phyloP scores from a whole-genome alignment of 768 basidiomycete genomes.

The Mycena kentingensis region DNA sequence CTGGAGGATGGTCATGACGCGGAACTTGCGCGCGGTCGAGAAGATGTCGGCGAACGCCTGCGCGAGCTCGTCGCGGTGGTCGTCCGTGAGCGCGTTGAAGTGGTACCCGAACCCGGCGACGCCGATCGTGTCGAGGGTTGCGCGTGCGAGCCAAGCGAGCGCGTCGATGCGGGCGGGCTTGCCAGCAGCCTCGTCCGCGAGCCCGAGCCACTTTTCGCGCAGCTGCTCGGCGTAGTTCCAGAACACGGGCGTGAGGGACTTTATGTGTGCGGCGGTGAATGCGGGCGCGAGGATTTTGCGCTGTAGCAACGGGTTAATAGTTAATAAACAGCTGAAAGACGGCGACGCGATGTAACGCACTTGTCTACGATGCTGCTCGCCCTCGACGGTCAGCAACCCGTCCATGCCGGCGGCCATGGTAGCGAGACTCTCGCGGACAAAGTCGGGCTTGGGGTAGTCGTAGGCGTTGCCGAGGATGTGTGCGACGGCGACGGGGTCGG shows the following conservation, averaged over 20 bases:
- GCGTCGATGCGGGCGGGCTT: slow-evolving; percentile 46
- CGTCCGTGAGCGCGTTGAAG: slow-evolving; percentile 51
- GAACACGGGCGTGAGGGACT: slow-evolving; percentile 57
- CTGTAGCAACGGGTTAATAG: slow-evolving; percentile 28
- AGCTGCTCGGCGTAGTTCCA: slow-evolving; percentile 59
- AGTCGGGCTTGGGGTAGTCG: slow-evolving; percentile 64
- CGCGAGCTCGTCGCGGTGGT: slow-evolving; percentile 53
- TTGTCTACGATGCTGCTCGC: slow-evolving; percentile 58
- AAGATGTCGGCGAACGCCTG: slow-evolving; percentile 57
- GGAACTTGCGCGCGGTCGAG: slow-evolving; percentile 52
- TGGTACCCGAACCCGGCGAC: slow-evolving; percentile 65
- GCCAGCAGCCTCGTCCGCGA: not conserved
- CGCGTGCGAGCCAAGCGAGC: slow-evolving; percentile 54
- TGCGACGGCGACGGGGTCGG: slow-evolving; percentile 57
- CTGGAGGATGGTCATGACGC: slow-evolving; percentile 53
- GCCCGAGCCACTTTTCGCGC: slow-evolving; percentile 45
- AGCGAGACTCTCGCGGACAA: slow-evolving; percentile 51
- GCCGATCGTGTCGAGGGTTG: slow-evolving; percentile 70
- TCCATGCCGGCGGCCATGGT: slow-evolving; percentile 53
- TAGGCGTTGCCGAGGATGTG: slow-evolving; percentile 60
- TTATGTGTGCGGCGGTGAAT: slow-evolving; percentile 52
- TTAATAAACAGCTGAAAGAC: slow-evolving; percentile 8
- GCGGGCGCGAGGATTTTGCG: slow-evolving; percentile 56
- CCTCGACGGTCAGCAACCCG: slow-evolving; percentile 54
- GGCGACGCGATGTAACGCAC: slow-evolving; percentile 27